These are phyloP conservation scores for Sordariomycetes sp. DNA, from an alignment of 2,329 filamentous ascomycete species.

Conservation along the genomic window DNA sequence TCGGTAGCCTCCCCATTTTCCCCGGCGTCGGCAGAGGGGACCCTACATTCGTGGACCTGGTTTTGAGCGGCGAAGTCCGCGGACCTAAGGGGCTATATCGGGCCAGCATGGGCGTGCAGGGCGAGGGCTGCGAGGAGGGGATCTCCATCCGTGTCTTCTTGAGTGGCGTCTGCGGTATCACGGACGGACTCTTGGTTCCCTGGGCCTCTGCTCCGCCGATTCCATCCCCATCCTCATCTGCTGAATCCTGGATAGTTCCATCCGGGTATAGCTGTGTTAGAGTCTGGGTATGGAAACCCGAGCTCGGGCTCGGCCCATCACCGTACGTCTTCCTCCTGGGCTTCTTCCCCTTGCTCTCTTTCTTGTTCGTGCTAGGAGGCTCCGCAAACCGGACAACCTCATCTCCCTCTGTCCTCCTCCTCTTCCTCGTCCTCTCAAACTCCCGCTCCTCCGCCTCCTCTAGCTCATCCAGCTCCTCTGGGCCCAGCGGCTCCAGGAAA, in stretches of 20 bases:
- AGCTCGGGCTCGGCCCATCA: slow-evolving; percentile 18
- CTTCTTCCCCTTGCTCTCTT: background rate
- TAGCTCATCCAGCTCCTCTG: slow-evolving; percentile 15
- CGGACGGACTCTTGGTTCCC: slow-evolving; percentile 11
- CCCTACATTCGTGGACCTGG: slow-evolving; percentile 17
- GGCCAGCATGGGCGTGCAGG: slow-evolving; percentile 25
- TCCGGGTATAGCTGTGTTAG: slow-evolving; percentile 25
- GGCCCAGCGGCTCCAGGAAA: slow-evolving; percentile 19
- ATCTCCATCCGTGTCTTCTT: slow-evolving; percentile 25
- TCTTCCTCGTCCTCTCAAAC: slow-evolving; percentile 13
- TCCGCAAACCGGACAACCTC: slow-evolving; percentile 9
- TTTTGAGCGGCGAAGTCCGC: slow-evolving; percentile 25
- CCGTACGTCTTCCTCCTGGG: slow-evolving; percentile 17
- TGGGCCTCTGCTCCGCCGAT: background rate
- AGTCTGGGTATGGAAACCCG: slow-evolving; percentile 28
- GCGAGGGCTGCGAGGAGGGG: slow-evolving; percentile 27
- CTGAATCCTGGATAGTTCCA: slow-evolving; percentile 23
- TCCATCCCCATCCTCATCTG: slow-evolving; percentile 21
- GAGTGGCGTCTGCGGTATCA: slow-evolving; percentile 31
- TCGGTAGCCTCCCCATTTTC: slow-evolving; percentile 10
- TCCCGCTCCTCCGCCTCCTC: slow-evolving; percentile 9
- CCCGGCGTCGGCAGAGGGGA: slow-evolving; percentile 13
- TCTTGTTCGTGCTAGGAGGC: background rate
- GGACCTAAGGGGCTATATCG: slow-evolving; percentile 23
- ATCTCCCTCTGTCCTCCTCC: slow-evolving; percentile 6